These are phyloP conservation scores for Cenchrus purpureus DNA, from an alignment of 176 grass and related monocot species.

Conservation along the genomic window DNA sequence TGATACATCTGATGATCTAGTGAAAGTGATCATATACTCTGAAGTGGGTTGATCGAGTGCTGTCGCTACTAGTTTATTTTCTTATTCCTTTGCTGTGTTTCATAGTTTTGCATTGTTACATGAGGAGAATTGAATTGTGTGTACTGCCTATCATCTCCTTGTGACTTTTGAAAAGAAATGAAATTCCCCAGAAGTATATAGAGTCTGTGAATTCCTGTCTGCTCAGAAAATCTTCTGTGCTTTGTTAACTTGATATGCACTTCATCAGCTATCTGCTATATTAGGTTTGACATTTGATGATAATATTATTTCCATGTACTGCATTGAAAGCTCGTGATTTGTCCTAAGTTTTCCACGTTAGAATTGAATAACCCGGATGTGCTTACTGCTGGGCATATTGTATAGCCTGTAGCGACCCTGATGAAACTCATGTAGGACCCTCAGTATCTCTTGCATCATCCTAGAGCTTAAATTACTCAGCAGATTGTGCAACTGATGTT, in stretches of 20 bases:
- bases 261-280: conserved; percentile 19
- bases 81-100: background rate
- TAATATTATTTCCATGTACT: conserved; percentile 14
- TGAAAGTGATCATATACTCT: conserved; percentile 45
- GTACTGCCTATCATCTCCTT: conserved; percentile 49
- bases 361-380: conserved; percentile 20
- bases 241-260: background rate
- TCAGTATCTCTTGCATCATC: conserved; percentile 32
- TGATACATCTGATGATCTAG: conserved; percentile 29
- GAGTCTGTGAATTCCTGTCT: conserved; percentile 24
- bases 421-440: conserved; percentile 27
- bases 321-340: conserved; percentile 37
- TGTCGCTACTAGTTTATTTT: conserved; percentile 11
- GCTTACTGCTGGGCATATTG: background rate
- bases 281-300: conserved; percentile 41
- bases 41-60: conserved; percentile 20
- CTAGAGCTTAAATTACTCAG: conserved; percentile 12
- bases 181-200: background rate
- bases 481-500: conserved; percentile 24
- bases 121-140: conserved; percentile 53
- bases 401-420: conserved; percentile 25
- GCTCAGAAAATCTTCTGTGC: background rate
- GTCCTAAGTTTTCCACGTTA: conserved; percentile 36
- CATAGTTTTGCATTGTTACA: conserved; percentile 26
- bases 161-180: conserved; percentile 34